Percentiles rank a stretch among this genome's conserved stretches.
Evolutionary conservation across 352 stramenopile species (phyloP).

Genomic region (Pythium aquatile): DNA sequence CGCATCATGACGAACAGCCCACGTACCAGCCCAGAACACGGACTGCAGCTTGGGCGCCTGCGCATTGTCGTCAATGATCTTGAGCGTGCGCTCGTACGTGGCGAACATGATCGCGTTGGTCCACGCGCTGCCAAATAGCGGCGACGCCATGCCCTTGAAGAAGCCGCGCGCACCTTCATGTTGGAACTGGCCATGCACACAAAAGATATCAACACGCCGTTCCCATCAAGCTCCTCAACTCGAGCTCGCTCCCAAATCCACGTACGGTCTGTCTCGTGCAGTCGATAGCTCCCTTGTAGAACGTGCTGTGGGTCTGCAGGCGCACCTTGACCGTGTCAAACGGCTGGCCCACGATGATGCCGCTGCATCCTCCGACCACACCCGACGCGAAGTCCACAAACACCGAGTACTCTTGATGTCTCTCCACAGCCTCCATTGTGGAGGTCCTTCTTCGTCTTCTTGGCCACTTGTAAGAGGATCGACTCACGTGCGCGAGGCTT

Average conservation of each 20-base stretch:
- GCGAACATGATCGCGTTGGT: slow-evolving; percentile 89
- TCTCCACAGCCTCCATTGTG: slow-evolving; percentile 26
- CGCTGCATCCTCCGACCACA: slow-evolving; percentile 44
- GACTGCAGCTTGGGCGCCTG: slow-evolving; percentile 56
- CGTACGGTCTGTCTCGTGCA: slow-evolving; percentile 44
- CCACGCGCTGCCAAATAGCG: slow-evolving; percentile 75
- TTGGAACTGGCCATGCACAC: slow-evolving; percentile 31
- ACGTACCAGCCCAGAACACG: slow-evolving; percentile 57
- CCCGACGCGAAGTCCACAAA: slow-evolving; percentile 53
- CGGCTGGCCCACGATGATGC: slow-evolving; percentile 59
- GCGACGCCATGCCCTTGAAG: slow-evolving; percentile 85
- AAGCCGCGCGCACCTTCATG: slow-evolving; percentile 78
- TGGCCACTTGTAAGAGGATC: background rate
- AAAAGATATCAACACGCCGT: slow-evolving; percentile 1
- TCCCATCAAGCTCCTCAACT: background rate
- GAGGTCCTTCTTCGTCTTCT: background rate
- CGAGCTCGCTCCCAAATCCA: background rate
- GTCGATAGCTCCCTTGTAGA: slow-evolving; percentile 53
- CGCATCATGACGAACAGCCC: background rate
- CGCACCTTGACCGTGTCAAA: slow-evolving; percentile 71
- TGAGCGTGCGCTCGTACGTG: slow-evolving; percentile 71
- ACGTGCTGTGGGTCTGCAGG: slow-evolving; percentile 54
- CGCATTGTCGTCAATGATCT: slow-evolving; percentile 53
- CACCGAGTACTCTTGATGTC: slow-evolving; percentile 46
- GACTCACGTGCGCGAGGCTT: background rate